Base-by-base conservation (phyloP, 1,284 basidiomycete species). In the Volvariella volvacea region DNA sequence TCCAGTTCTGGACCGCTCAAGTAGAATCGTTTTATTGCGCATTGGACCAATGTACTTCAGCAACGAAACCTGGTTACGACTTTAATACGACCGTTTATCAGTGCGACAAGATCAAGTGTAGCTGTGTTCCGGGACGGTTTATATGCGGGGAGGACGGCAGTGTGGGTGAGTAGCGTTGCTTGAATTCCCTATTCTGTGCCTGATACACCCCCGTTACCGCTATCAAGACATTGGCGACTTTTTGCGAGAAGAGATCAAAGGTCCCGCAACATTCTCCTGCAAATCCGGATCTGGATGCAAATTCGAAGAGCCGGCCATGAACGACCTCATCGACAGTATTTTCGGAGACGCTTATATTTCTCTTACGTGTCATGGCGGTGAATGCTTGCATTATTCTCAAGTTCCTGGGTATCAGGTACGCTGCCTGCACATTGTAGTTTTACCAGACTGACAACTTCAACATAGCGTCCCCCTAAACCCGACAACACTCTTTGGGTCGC, bases 261-360 rank as follows among this genome's bases (percentile, higher is more conserved):
- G 95, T 0, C 95, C 95, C 0, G 94, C 88, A 0, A 73, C 72
- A 17, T 97, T 98, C 66, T 83, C 77, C 46, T 96, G 94, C 68
- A 82, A 76, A 52, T 75, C 82, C 2, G 84, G 80, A 25, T 59
- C 73, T 52, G 80, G 75, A 2, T 98, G 94, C 67, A 79, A 74
- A 49, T 99, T 99, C 56, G 86, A 93, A 59, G 95, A 99, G 57
- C 91, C 92, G 0, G 92, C 89, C 0, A 97, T 98, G 95, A 96
- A 98, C 59, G 74, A 84, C 28, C 76, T 99, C 41, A 98, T 99
- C 63, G 81, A 86, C 56, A 84, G 88, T 52, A 84, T 99, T 51
- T 98, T 99, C 55, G 95, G 91, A 6, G 95, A 99, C 62, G 72
- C 71, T 1, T 87, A 84, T 55, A 99, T 99, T 61, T 88, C 89